A percentile compares a stretch with the other conserved stretches of the same genome.
Evolutionary conservation across 2,329 filamentous ascomycete species (phyloP).

Genomic region (Chaetomium sp.): DNA sequence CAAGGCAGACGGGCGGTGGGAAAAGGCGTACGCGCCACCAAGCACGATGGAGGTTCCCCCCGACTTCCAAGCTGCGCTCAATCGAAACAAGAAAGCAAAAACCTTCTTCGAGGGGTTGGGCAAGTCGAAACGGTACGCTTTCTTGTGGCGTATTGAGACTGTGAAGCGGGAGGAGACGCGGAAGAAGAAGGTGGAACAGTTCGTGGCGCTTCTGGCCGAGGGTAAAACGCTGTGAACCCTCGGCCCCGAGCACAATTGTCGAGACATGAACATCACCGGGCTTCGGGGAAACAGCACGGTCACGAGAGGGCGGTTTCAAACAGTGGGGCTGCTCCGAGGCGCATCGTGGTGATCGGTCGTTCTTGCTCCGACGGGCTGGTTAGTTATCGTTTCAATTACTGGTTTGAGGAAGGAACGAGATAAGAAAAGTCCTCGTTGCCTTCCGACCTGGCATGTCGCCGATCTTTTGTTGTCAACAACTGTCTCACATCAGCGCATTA

Average conservation of each 20-base stretch:
- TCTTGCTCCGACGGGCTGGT: background rate
- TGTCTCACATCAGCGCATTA: no score
- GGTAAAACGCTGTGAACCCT: slow-evolving; percentile 25
- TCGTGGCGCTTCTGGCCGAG: slow-evolving; percentile 34
- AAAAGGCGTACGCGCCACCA: slow-evolving; percentile 47
- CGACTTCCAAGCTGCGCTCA: slow-evolving; percentile 42
- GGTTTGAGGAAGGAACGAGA: background rate
- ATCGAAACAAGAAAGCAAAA: slow-evolving; percentile 30
- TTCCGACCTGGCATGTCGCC: no score
- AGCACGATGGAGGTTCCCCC: slow-evolving; percentile 40
- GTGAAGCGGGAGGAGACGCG: slow-evolving; percentile 33
- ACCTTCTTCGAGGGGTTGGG: slow-evolving; percentile 38
- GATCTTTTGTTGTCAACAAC: no score
- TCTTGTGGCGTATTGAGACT: slow-evolving; percentile 41
- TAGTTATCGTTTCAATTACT: background rate
- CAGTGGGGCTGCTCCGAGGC: no score
- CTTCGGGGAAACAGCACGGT: background rate
- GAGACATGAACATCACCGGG: slow-evolving; percentile 8
- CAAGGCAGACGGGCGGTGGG: slow-evolving; percentile 52
- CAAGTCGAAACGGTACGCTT: slow-evolving; percentile 39
- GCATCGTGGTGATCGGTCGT: no score
- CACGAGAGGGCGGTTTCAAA: no score
- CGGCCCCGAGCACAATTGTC: slow-evolving; percentile 30
- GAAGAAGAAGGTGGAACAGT: slow-evolving; percentile 34
- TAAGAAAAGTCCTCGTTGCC: no score